Evolutionary conservation across 179 eudicot genomes (phyloP).

Genomic region (Sideroxylon spinosum): DNA sequence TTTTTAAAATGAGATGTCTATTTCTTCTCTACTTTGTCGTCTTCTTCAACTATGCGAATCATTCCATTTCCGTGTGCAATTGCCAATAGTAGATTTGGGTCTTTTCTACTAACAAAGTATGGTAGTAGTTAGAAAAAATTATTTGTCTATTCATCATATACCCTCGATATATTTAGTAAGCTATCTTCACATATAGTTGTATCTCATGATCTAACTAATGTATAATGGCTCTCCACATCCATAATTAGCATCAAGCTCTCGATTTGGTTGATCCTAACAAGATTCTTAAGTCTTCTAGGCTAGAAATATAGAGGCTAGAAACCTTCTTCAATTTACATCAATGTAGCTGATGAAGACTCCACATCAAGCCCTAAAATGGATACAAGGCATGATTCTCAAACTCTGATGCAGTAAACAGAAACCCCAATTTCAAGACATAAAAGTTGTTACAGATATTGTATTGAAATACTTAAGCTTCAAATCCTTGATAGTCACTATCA

Average conservation of each 20-base stretch:
- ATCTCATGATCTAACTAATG: too few relatives aligned
- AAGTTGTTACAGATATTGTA: slow-evolving; percentile 79
- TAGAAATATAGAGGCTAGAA: slow-evolving; percentile 87
- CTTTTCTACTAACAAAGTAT: too few relatives aligned
- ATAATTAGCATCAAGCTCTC: slow-evolving; percentile 97
- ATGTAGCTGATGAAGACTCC: slow-evolving; percentile 68
- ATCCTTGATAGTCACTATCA: slow-evolving; percentile 66
- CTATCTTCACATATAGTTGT: too few relatives aligned
- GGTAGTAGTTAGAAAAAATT: too few relatives aligned
- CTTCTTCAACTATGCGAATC: too few relatives aligned
- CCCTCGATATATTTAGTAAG: too few relatives aligned
- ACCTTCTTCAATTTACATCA: slow-evolving; percentile 93
- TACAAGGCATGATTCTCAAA: slow-evolving; percentile 93
- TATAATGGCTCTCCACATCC: too few relatives aligned
- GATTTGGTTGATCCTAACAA: slow-evolving; percentile 82
- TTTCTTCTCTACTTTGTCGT: too few relatives aligned
- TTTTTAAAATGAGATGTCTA: too few relatives aligned
- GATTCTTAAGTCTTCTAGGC: slow-evolving; percentile 83
- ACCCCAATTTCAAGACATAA: slow-evolving; percentile 89
- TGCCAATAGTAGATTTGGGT: too few relatives aligned
- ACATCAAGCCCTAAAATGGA: slow-evolving; percentile 96
- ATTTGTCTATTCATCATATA: too few relatives aligned
- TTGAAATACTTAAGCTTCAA: slow-evolving; percentile 89
- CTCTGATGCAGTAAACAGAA: slow-evolving; percentile 94
- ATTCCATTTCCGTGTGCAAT: too few relatives aligned